Evolutionary conservation across 768 basidiomycete species (phyloP).

Genomic region (Naganishia randhawae): DNA sequence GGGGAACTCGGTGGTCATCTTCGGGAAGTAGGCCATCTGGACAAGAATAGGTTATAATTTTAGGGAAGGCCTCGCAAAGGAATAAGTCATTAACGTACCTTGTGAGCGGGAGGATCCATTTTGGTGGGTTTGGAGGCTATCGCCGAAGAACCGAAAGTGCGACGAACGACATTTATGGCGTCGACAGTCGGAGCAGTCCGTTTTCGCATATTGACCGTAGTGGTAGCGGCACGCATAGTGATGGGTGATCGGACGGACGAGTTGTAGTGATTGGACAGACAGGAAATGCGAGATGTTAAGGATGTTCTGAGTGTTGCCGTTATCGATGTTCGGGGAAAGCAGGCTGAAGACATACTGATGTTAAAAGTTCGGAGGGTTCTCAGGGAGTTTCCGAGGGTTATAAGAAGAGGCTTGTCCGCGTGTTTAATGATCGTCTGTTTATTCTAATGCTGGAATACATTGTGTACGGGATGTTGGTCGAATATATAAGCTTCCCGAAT

Average conservation of each 20-base stretch:
- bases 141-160: conserved; percentile 11
- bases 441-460: neutral
- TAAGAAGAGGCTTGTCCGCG: no score
- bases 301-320: conserved; percentile 22
- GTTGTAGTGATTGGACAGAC: conserved; percentile 12
- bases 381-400: neutral
- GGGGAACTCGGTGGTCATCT: conserved; percentile 46
- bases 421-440: no score
- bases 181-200: neutral
- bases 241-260: conserved; percentile 12
- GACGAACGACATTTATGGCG: neutral
- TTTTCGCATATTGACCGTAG: conserved; percentile 15
- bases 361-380: neutral
- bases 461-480: neutral
- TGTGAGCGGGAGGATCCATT: conserved; percentile 44
- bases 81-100: conserved; percentile 18
- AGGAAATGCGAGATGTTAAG: conserved; percentile 23
- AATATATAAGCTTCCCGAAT: neutral
- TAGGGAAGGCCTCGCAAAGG: neutral
- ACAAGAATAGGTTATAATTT: neutral
- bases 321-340: conserved; percentile 4
- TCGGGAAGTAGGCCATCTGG: conserved; percentile 47
- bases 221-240: conserved; percentile 17
- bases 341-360: conserved; percentile 27
- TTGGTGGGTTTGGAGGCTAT: conserved; percentile 23